Evolutionary conservation across 164 flowering plant species (phyloP), one percentile per base, ranked within the genome.

Genomic region (Pachysandra terminalis): DNA sequence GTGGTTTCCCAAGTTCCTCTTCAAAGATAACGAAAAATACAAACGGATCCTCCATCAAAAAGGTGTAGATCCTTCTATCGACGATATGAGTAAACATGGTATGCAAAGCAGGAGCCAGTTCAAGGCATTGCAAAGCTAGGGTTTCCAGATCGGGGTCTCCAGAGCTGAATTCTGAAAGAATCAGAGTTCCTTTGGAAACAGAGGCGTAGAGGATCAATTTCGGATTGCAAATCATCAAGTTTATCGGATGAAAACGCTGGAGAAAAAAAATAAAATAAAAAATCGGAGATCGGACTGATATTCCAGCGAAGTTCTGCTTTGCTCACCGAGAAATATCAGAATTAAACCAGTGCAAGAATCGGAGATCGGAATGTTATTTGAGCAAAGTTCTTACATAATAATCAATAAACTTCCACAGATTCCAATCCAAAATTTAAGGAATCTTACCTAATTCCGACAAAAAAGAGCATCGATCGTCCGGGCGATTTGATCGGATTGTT

Each of bases 21-120:
- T 65, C 70, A 19, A 45, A 24, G 52, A 77, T 65, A 10, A 70
- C 68, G 35, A 77, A 77, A 57, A 67, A 77, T 1, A 74, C 70
- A 27, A 77, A 71, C 2, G 70, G 75, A 26, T 74, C 73, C 22
- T 68, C 77, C 49, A 77, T 77, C 67, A 71, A 52, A 67, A 77
- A 74, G 58, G 56, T 64, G 56, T 74, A 77, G 25, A 56, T 70
- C 68, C 53, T 60, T 4, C 52, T 53, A 40, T 68, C 57, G 45
- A 65, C 3, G 3, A 72, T 74, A 63, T 77, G 80, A 21, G 77
- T 67, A 25, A 67, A 77, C 19, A 60, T 15, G 12, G 19, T 22
- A 64, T 77, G 80, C 5, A 67, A 71, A 6, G 13, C 66, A 9
- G 80, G 80, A 23, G 67, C 28, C 7, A 37, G 60, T 58, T 55